Percentiles rank a stretch among this genome's conserved stretches.
These are phyloP conservation scores for Centaurea solstitialis DNA, from an alignment of 129 eudicot species.

Conservation along the genomic window DNA sequence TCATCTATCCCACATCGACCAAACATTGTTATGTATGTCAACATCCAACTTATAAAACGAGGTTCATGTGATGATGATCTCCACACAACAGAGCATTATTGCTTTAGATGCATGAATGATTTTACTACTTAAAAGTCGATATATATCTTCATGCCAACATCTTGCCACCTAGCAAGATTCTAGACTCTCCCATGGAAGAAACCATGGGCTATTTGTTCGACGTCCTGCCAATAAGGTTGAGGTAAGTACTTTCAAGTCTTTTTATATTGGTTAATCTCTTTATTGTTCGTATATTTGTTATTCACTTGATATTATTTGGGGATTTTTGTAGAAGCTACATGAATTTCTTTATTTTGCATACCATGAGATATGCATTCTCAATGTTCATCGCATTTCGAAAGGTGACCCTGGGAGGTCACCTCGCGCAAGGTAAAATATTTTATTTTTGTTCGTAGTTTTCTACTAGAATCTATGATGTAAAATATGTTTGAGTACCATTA, in stretches of 20 bases:
- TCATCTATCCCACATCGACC: no score
- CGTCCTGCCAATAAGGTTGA: no score
- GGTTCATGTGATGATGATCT: no score
- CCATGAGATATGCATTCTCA: background rate
- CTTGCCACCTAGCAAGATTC: no score
- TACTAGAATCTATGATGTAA: background rate
- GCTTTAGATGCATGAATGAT: no score
- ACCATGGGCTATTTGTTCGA: no score
- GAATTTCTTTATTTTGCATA: background rate
- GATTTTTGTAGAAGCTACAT: background rate
- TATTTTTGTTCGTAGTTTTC: background rate
- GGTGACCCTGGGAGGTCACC: background rate
- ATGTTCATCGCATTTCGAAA: background rate
- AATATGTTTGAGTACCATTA: background rate
- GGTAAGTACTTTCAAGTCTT: background rate
- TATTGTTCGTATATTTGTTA: background rate
- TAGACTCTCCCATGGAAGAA: no score
- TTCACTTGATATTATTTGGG: background rate
- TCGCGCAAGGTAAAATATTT: background rate
- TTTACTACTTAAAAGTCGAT: no score
- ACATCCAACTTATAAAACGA: no score
- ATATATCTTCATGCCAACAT: no score
- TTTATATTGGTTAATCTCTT: background rate
- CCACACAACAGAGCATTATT: no score
- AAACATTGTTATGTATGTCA: no score